Base-by-base conservation (phyloP, 2,329 filamentous ascomycete genomes). In the Penicillium oxalicum region DNA sequence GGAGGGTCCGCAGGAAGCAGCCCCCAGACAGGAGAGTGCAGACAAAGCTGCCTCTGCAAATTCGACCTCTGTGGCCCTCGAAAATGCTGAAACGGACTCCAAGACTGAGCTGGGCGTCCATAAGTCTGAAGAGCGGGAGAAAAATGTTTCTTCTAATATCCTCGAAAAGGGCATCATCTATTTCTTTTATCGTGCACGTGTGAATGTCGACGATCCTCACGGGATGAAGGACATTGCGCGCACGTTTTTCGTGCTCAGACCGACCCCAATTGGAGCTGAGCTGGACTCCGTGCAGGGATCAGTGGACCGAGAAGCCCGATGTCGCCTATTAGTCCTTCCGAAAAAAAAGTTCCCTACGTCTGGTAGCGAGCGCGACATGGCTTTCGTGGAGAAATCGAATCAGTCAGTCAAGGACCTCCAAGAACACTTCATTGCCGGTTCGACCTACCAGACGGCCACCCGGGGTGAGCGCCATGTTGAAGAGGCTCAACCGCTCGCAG, bases 91-190 rank as follows among this genome's bases (percentile, higher is more conserved):
- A 26, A 41, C 48, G 5, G 33, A 54, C 4, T 39, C 56, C 29
- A 52, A 56, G 27, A 50, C 60, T 33, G 64, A 68, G 44, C 60
- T 65, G 18, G 75, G 78, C 1, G 66, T 82, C 4, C 70, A 74
- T 50, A 70, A 76, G 43, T 76, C 78, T 2, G 66, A 74, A 13
- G 64, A 77, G 44, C 74, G 79, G 37, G 75, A 77, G 58, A 67
- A 76, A 39, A 68, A 72, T 2, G 67, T 78, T 35, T 74, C 81
- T 1, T 80, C 78, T 5, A 83, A 74, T 50, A 82, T 95, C 25
- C 76, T 94, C 2, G 90, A 96, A 63, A 95, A 93, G 61, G 90
- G 90, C 3, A 79, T 93, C 58, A 83, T 95, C 57, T 95, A 95
- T 74, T 95, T 95, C 77, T 94, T 95, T 74, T 85, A 86, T 60